Evolutionary conservation across 768 basidiomycete genomes (phyloP).

Genomic region (Boletales sp.): DNA sequence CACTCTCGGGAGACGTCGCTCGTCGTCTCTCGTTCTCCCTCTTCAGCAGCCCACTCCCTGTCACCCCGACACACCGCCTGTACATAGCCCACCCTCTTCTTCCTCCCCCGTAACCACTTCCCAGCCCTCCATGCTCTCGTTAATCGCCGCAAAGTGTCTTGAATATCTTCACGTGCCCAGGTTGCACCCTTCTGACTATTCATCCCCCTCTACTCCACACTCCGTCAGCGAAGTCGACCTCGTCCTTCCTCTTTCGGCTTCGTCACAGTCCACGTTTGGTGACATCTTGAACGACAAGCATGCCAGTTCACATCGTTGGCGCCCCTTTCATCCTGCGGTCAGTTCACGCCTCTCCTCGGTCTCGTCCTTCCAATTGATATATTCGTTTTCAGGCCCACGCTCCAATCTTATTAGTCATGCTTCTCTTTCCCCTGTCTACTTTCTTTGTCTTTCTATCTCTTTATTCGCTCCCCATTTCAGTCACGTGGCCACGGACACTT

Average conservation of each 20-base stretch:
- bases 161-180: conserved; percentile 49
- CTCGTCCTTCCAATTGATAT: conserved; percentile 9
- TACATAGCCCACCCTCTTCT: conserved; percentile 3
- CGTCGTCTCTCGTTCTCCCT: conserved; percentile 43
- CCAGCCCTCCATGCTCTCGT: conserved; percentile 47
- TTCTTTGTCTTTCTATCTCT: conserved; percentile 42
- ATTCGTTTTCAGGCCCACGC: conserved; percentile 42
- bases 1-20: conserved; percentile 54
- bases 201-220: conserved; percentile 46
- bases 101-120: conserved; percentile 3
- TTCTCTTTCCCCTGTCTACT: conserved; percentile 70
- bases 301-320: conserved; percentile 25
- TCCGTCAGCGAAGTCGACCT: conserved; percentile 38
- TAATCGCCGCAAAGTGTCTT: conserved; percentile 49
- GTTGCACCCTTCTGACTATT: conserved; percentile 37
- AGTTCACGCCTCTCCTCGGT: conserved; percentile 12
- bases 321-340: conserved; percentile 34
- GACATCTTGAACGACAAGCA: conserved; percentile 41
- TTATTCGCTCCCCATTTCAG: conserved; percentile 63
- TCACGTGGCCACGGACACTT: conserved; percentile 73
- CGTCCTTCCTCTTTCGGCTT: conserved; percentile 55
- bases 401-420: conserved; percentile 66
- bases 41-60: conserved; percentile 15
- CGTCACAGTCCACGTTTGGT: conserved; percentile 44
- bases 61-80: neutral